Evolutionary conservation across 805 yeast species (phyloP), one percentile per base, ranked within the genome.

Genomic region (Zygoascus flipseniorum): DNA sequence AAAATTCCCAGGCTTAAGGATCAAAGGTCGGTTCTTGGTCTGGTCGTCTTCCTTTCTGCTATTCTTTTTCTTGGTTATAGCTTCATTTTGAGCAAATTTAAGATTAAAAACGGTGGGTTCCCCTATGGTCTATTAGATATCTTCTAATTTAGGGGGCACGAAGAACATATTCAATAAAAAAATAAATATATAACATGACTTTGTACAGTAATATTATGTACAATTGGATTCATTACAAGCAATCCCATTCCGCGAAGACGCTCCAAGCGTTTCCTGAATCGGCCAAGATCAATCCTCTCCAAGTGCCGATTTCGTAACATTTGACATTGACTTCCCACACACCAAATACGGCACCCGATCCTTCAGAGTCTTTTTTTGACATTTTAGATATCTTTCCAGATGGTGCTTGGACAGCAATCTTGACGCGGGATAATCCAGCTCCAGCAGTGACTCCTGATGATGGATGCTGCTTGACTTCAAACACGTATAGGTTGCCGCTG

Each of bases 191-290:
- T 35, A 35, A 13, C 13, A 8, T 11, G 8, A 13, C 39, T 23
- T n/a, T 35, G 16, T n/a, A 35, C 39, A 35, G 39, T 35, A 35
- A 3, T 10, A 35, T 35, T 13, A 35, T n/a, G 23, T 26, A 18
- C 51, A 18, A 5, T 18, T 46, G 46, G 13, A n/a, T 43, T 45
- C 43, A 28, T 52, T 59, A 69, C 18, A 71, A 66, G 67, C 92
- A 85, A 32, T 73, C 72, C 99, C 99, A 92, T 68, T 89, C 96
- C 13, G 95, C 89, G 69, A 87, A 89, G 2, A 86, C 88, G 62
- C 89, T 85, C 88, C 96, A 87, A 52, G 89, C 83, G 52, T 76
- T 76, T 3, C 86, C 87, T 43, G 82, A 79, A 57, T 88, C 92
- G 9, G 88, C 84, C 42, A 85, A 79, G 0, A 88, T 88, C 47